Base-by-base conservation (phyloP, 1,284 basidiomycete genomes). In the Ganoderma boninense region DNA sequence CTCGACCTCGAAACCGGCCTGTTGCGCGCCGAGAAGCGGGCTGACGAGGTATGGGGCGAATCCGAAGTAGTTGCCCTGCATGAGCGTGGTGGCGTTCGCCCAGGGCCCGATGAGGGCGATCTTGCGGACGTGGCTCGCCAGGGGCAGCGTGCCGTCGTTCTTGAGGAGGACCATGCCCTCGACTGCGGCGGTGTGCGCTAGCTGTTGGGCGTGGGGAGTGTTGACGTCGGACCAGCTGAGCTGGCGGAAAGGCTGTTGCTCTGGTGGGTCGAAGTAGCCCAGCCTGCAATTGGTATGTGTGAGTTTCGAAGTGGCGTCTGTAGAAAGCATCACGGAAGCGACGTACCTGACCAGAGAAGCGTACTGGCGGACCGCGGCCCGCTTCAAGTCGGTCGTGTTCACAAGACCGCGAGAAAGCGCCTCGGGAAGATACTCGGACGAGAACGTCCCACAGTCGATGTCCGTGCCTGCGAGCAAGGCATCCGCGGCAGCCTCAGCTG, bases 51-150 rank as follows among this genome's bases (percentile, higher is more conserved):
- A 89, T 0, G 88, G 87, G 10, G 87, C 86, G 29, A 80, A 74
- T 16, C 88, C 88, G 59, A 80, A 69, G 77, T 89, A 89, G 76
- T 88, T 89, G 26, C 87, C 87, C 69, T 89, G 88, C 85, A 89
- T 84, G 71, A 85, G 81, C 7, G 75, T 83, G 0, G 87, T 89
- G 10, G 87, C 87, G 74, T 87, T 87, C 2, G 84, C 87, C 84
- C 83, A 88, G 1, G 88, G 88, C 0, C 88, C 88, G 62, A 89
- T 82, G 49, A 89, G 75, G 4, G 87, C 88, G 40, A 90, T 73
- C 26, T 82, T 86, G 69, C 84, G 85, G 67, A 85, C 76, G 1
- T 74, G 78, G 1, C 74, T 74, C 26, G 82, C 79, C 66, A 90
- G 79, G 4, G 88, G 88, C 3, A 89, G 80, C 6, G 82, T 82